Percentiles rank a stretch among this genome's conserved stretches.
These are phyloP conservation scores for Vitis hybrid DNA, from an alignment of 177 flowering plant species.

Conservation along the genomic window DNA sequence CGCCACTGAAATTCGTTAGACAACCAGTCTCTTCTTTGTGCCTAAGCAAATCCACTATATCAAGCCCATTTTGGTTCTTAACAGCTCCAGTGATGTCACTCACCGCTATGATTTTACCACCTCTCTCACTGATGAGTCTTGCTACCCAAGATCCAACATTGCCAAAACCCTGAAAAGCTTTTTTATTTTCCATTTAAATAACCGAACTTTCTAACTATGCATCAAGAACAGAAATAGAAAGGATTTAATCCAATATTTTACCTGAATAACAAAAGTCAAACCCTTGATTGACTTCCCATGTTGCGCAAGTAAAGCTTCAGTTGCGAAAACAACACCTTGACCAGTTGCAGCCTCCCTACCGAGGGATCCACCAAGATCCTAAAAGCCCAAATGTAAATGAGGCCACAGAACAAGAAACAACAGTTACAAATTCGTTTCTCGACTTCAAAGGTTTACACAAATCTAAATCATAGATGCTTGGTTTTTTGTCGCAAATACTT, in stretches of 20 bases:
- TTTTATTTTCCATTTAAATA: background rate
- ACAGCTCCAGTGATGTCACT: conserved; percentile 79
- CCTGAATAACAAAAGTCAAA: conserved; percentile 74
- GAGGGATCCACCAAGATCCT: conserved; percentile 83
- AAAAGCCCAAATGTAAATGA: conserved; percentile 5
- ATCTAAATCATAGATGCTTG: background rate
- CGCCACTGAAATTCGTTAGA: conserved; percentile 54
- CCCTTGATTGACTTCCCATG: conserved; percentile 57
- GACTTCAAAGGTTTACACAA: background rate
- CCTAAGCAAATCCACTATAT: conserved; percentile 49
- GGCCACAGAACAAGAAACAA: background rate
- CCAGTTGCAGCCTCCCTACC: conserved; percentile 87
- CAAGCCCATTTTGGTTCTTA: conserved; percentile 58
- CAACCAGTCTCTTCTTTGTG: conserved; percentile 53
- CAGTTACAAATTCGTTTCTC: background rate
- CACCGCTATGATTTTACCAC: conserved; percentile 74
- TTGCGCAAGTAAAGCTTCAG: conserved; percentile 75
- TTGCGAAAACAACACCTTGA: conserved; percentile 67
- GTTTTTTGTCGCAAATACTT: conserved; percentile 15
- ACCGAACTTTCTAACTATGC: background rate
- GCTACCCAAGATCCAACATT: conserved; percentile 92
- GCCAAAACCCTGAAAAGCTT: conserved; percentile 61
- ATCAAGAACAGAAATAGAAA: background rate
- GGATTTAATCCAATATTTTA: conserved; percentile 7
- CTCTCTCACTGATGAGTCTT: conserved; percentile 62